These are phyloP conservation scores for Phytophthora capsici DNA, from an alignment of 352 stramenopile species.

Conservation along the genomic window DNA sequence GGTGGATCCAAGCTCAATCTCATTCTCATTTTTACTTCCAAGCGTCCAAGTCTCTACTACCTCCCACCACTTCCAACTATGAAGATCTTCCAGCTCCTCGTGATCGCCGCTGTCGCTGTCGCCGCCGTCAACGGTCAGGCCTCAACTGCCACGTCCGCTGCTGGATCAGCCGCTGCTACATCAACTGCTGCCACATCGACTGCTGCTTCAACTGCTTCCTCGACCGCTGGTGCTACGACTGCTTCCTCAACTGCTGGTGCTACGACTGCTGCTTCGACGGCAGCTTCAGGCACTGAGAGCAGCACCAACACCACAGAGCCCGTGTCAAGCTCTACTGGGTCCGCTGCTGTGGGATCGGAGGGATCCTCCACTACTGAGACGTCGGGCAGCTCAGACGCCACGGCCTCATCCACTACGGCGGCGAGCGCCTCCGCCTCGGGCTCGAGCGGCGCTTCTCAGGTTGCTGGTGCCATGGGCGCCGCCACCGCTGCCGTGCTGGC, in stretches of 20 bases:
- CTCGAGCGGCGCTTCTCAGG: conserved; percentile 16
- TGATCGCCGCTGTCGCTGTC: conserved; percentile 32
- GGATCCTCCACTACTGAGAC: background rate
- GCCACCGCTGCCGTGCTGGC: conserved; percentile 24
- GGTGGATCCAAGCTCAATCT: background rate
- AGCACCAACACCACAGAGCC: conserved; percentile 9
- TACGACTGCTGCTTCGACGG: conserved; percentile 1
- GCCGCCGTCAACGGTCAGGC: conserved; percentile 29
- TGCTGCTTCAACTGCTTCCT: conserved; percentile 7
- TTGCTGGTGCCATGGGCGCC: conserved; percentile 18
- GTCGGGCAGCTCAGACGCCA: conserved; percentile 1
- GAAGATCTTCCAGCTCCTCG: conserved; percentile 39
- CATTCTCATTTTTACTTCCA: conserved; percentile 26
- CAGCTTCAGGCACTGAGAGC: conserved; percentile 3
- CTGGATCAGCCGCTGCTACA: conserved; percentile 1
- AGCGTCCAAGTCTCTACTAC: conserved; percentile 24
- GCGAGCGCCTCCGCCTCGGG: conserved; percentile 14
- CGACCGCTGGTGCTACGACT: conserved; percentile 1
- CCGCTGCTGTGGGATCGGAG: conserved; percentile 1
- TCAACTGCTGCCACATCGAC: conserved; percentile 8
- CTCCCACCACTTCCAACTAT: conserved; percentile 13
- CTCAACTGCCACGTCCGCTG: conserved; percentile 5
- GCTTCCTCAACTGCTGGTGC: conserved; percentile 12
- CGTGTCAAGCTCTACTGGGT: background rate
- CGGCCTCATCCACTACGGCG: background rate